Evolutionary conservation across 73 alveolate species (phyloP).

Genomic region (Symbiodinium natans): DNA sequence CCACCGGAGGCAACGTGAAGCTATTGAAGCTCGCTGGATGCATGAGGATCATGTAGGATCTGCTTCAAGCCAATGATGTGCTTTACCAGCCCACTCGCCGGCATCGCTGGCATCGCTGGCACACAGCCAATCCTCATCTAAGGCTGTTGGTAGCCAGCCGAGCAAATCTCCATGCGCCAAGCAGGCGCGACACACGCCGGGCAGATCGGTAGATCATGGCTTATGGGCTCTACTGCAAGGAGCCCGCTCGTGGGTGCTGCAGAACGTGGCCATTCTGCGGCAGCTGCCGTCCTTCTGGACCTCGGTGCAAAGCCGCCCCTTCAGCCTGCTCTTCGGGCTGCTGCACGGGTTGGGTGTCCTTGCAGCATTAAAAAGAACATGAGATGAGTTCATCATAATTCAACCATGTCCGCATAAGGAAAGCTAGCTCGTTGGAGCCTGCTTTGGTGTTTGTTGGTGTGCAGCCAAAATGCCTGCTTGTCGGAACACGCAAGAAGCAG

Average conservation of each 20-base stretch:
- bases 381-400: too few species aligned
- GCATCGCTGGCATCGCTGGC: not conserved
- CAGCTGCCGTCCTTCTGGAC: constrained; percentile 9
- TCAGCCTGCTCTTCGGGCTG: not conserved
- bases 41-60: too few species aligned
- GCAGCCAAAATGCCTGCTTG: too few species aligned
- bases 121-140: too few species aligned
- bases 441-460: too few species aligned
- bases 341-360: not conserved
- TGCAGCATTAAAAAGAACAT: too few species aligned
- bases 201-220: too few species aligned
- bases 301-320: not conserved
- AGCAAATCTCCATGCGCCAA: not conserved
- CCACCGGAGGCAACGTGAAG: not conserved
- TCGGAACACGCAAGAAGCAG: too few species aligned
- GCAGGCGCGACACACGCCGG: constrained; percentile 4
- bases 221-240: not conserved
- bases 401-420: too few species aligned
- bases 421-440: too few species aligned
- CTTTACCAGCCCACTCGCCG: not conserved
- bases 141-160: constrained; percentile 35
- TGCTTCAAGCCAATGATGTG: too few species aligned
- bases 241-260: constrained; percentile 15
- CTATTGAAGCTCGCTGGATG: not conserved
- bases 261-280: constrained; percentile 24